phyloP scores from a whole-genome alignment of 2,329 filamentous ascomycete genomes.

The Dryadomyces quercivorus region DNA sequence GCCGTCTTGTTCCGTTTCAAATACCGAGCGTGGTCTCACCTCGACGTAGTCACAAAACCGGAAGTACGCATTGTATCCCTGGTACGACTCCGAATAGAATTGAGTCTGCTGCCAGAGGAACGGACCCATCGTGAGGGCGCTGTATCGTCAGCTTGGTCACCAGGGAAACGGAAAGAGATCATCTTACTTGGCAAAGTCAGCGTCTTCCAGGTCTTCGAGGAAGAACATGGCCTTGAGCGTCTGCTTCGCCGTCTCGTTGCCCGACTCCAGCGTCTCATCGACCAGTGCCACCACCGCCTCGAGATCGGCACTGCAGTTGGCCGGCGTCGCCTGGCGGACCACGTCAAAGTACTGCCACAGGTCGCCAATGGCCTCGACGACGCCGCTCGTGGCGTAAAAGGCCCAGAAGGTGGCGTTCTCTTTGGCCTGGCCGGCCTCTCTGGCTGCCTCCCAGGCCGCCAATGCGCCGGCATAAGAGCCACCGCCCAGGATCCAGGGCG shows the following conservation, averaged over 20 bases:
- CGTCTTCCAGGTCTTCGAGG: constrained; percentile 29
- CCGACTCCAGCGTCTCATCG: constrained; percentile 31
- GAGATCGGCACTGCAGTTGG: constrained; percentile 43
- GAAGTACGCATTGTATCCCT: constrained; percentile 26
- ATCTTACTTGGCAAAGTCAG: constrained; percentile 26
- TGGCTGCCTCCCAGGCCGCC: constrained; percentile 20
- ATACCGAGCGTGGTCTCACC: not conserved
- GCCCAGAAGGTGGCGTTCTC: constrained; percentile 31
- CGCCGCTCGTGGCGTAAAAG: constrained; percentile 41
- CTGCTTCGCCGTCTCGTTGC: constrained; percentile 23
- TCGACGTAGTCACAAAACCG: constrained; percentile 38
- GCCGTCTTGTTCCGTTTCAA: no score
- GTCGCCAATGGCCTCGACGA: constrained; percentile 37
- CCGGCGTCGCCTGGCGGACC: constrained; percentile 33
- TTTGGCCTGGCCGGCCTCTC: no score
- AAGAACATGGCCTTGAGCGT: constrained; percentile 37
- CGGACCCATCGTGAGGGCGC: constrained; percentile 40
- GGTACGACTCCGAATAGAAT: constrained; percentile 24
- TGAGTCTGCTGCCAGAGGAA: constrained; percentile 39
- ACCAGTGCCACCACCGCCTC: constrained; percentile 34
- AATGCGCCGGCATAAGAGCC: constrained; percentile 45
- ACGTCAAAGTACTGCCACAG: constrained; percentile 40
- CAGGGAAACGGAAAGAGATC: not conserved
- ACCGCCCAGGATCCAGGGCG: constrained; percentile 42
- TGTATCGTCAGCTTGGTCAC: constrained; percentile 7